Conservation (phyloP, 352 stramenopile species). For the Phytophthora hibernalis region DNA sequence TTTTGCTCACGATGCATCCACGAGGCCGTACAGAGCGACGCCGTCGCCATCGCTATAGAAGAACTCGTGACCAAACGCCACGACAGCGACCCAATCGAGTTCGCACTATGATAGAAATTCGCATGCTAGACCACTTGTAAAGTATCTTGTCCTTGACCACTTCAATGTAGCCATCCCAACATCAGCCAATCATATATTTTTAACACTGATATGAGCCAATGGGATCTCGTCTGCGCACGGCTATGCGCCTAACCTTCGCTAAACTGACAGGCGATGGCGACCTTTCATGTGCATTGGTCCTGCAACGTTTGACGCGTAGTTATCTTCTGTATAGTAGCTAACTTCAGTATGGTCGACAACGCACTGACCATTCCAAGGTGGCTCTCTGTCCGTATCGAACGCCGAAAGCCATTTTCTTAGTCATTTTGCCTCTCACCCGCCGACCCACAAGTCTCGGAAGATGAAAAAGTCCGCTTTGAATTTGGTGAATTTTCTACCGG, state of each 20-base stretch:
- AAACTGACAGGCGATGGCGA: conserved; percentile 17
- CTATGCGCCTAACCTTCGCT: not conserved
- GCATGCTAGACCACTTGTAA: conserved; percentile 7
- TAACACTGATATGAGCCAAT: conserved; percentile 13
- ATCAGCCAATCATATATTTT: conserved; percentile 21
- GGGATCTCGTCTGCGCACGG: not conserved
- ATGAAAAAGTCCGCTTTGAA: conserved; percentile 8
- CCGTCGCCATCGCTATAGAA: conserved; percentile 31
- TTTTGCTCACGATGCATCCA: conserved; percentile 43
- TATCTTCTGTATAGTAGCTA: too few species aligned
- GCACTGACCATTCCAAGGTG: not conserved
- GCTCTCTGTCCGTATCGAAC: conserved; percentile 2
- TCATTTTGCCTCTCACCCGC: conserved; percentile 7
- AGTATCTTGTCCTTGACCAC: conserved; percentile 1
- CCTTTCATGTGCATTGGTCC: conserved; percentile 4
- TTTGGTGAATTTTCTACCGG: conserved; percentile 11
- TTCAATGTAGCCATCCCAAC: conserved; percentile 5
- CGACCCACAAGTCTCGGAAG: conserved; percentile 6
- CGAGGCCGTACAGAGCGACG: conserved; percentile 31
- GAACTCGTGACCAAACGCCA: conserved; percentile 24
- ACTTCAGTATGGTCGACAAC: not conserved
- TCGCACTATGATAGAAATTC: conserved; percentile 16
- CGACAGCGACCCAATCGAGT: conserved; percentile 21
- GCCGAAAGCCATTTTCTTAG: conserved; percentile 1
- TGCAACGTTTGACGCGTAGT: not conserved